phyloP scores from a whole-genome alignment of 2,329 filamentous ascomycete genomes.

The Aulographum hederae region DNA sequence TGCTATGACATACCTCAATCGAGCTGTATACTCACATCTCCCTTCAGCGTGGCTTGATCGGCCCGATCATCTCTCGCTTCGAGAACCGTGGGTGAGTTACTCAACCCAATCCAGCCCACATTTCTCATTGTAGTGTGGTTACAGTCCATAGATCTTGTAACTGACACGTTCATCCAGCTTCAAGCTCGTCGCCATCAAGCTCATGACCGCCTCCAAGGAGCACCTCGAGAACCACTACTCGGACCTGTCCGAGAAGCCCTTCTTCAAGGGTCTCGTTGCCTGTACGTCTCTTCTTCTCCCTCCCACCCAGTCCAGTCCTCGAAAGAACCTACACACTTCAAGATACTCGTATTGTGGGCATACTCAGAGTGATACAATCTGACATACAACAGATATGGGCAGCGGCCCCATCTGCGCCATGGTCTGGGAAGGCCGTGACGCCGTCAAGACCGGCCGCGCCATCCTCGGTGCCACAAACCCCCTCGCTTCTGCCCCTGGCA shows the following conservation, averaged over 20 bases:
- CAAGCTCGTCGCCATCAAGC: conserved; percentile 98
- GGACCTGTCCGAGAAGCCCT: conserved; percentile 84
- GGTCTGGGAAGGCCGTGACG: conserved; percentile 98
- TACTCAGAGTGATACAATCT: conserved; percentile 7
- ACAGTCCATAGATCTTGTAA: conserved; percentile 2
- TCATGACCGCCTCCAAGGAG: conserved; percentile 70
- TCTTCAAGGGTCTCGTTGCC: conserved; percentile 86
- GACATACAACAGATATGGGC: conserved; percentile 58
- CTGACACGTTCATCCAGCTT: conserved; percentile 37
- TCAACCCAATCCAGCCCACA: background rate
- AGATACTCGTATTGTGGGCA: conserved; percentile 3
- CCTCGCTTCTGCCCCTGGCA: conserved; percentile 80
- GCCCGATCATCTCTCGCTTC: conserved; percentile 95
- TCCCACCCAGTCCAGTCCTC: background rate
- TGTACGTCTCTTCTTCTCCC: conserved; percentile 40
- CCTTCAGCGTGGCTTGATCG: conserved; percentile 78
- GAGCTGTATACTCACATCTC: too few species aligned
- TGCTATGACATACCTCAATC: too few species aligned
- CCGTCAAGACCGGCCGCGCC: conserved; percentile 93
- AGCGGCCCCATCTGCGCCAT: conserved; percentile 96
- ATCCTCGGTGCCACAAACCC: conserved; percentile 99
- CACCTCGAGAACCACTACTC: conserved; percentile 98
- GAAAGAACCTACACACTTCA: conserved; percentile 7
- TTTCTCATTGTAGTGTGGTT: background rate
- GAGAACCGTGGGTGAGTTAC: conserved; percentile 71